Evolutionary conservation across 345 rosid genomes (phyloP).

Genomic region (Laguncularia racemosa): DNA sequence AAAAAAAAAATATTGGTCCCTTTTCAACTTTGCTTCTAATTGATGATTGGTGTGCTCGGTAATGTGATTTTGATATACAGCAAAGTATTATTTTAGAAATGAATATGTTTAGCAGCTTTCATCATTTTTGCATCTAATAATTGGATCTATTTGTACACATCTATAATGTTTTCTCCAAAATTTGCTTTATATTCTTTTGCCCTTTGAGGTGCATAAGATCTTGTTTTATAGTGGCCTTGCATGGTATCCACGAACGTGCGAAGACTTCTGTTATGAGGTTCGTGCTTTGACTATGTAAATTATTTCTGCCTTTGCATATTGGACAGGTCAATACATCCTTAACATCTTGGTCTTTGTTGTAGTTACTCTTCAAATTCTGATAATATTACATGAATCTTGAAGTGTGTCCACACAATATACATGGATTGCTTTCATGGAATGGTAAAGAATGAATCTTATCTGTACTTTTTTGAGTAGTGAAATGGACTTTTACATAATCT

Average conservation of each 20-base stretch:
- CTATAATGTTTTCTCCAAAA: too few relatives aligned
- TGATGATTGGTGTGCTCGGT: too few relatives aligned
- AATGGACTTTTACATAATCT: background rate
- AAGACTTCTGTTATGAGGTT: constrained; percentile 89
- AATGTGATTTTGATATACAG: too few relatives aligned
- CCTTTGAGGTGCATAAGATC: constrained; percentile 30
- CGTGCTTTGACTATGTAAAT: constrained; percentile 7
- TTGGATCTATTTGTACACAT: too few relatives aligned
- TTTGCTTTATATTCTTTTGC: too few relatives aligned
- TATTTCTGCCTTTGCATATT: background rate
- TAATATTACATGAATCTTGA: constrained; percentile 35
- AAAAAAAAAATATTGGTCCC: too few relatives aligned
- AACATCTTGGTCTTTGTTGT: constrained; percentile 8
- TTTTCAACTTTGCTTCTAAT: too few relatives aligned
- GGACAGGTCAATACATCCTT: too few relatives aligned
- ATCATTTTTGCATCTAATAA: too few relatives aligned
- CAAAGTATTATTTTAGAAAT: too few relatives aligned
- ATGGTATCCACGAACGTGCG: constrained; percentile 46
- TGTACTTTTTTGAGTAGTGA: too few relatives aligned
- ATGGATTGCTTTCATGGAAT: constrained; percentile 42
- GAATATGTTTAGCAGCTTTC: too few relatives aligned
- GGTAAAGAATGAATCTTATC: constrained; percentile 14
- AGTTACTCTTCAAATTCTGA: constrained; percentile 75
- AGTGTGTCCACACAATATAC: constrained; percentile 77
- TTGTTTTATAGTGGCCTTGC: constrained; percentile 36